A percentile compares a stretch with the other conserved stretches of the same genome.
phyloP scores from a whole-genome alignment of 352 stramenopile species.

The Phytophthora pseudosyringae region DNA sequence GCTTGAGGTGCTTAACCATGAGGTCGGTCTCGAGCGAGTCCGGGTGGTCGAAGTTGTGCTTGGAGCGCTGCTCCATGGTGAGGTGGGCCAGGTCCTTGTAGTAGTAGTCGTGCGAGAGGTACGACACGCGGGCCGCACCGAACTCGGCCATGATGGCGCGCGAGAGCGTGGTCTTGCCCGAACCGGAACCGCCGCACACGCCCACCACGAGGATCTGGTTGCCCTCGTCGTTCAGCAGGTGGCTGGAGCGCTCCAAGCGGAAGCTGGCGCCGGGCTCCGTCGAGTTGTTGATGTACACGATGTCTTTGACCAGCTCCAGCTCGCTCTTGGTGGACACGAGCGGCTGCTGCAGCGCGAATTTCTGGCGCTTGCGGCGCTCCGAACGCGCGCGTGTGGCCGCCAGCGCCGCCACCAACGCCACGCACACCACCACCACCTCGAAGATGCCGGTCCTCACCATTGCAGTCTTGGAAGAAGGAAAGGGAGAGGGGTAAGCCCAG shows the following conservation, averaged over 20 bases:
- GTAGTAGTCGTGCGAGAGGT: slow-evolving; percentile 97
- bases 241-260: slow-evolving; percentile 43
- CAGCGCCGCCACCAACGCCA: slow-evolving; percentile 55
- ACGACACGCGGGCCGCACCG: slow-evolving; percentile 90
- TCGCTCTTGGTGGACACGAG: slow-evolving; percentile 61
- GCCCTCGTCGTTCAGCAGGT: slow-evolving; percentile 54
- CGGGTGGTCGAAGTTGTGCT: slow-evolving; percentile 98
- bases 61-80: slow-evolving; percentile 85
- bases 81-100: slow-evolving; percentile 95
- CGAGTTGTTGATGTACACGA: slow-evolving; percentile 85
- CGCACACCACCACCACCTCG: slow-evolving; percentile 53
- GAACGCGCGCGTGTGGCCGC: slow-evolving; percentile 53
- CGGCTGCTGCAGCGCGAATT: slow-evolving; percentile 51
- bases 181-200: slow-evolving; percentile 92
- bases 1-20: slow-evolving; percentile 90
- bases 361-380: slow-evolving; percentile 46
- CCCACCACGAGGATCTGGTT: slow-evolving; percentile 90
- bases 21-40: slow-evolving; percentile 96
- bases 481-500: slow-evolving; percentile 2
- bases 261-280: slow-evolving; percentile 52
- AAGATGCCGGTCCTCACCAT: slow-evolving; percentile 60
- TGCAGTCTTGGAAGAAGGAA: neutral
- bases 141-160: slow-evolving; percentile 91
- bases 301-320: slow-evolving; percentile 83
- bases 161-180: slow-evolving; percentile 93